Evolutionary conservation across 106 monocot genomes (phyloP).

Genomic region (Acorus calamus): DNA sequence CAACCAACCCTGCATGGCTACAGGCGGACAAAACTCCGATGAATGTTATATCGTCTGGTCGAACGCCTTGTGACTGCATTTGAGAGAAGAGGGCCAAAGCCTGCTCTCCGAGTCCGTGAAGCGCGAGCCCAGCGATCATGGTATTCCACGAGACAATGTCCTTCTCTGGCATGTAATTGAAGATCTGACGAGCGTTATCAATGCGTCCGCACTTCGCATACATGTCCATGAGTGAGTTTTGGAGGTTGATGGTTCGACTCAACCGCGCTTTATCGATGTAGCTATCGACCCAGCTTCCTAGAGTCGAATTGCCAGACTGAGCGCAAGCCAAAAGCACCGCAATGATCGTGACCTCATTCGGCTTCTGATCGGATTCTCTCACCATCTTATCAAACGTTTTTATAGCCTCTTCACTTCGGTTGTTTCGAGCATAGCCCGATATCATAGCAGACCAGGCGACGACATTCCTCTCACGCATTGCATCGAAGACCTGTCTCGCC

Average conservation of each 20-base stretch:
- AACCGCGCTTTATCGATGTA: slow-evolving; percentile 3
- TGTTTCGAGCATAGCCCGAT: slow-evolving; percentile 10
- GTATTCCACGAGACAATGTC: slow-evolving; percentile 10
- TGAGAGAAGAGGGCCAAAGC: slow-evolving; percentile 13
- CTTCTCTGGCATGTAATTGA: not conserved
- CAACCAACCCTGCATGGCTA: slow-evolving; percentile 19
- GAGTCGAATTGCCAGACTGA: slow-evolving; percentile 7
- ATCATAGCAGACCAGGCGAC: slow-evolving; percentile 30
- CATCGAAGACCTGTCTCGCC: not conserved
- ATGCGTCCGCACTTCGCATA: slow-evolving; percentile 6
- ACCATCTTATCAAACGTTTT: slow-evolving; percentile 20
- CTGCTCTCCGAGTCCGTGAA: slow-evolving; percentile 23
- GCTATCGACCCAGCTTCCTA: slow-evolving; percentile 23
- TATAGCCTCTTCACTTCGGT: slow-evolving; percentile 6
- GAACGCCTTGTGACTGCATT: slow-evolving; percentile 6
- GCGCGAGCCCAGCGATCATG: slow-evolving; percentile 18
- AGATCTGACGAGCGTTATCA: not conserved
- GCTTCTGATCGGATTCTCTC: not conserved
- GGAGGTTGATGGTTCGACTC: not conserved
- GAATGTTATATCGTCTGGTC: slow-evolving; percentile 15
- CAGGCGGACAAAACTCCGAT: slow-evolving; percentile 16
- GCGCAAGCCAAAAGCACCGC: slow-evolving; percentile 12
- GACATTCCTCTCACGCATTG: slow-evolving; percentile 2
- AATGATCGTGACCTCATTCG: slow-evolving; percentile 17
- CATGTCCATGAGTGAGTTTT: not conserved